Percentiles rank a stretch among this genome's conserved stretches.
These are phyloP conservation scores for Pyricularia pennisetigena DNA, from an alignment of 2,329 filamentous ascomycete species.

Conservation along the genomic window DNA sequence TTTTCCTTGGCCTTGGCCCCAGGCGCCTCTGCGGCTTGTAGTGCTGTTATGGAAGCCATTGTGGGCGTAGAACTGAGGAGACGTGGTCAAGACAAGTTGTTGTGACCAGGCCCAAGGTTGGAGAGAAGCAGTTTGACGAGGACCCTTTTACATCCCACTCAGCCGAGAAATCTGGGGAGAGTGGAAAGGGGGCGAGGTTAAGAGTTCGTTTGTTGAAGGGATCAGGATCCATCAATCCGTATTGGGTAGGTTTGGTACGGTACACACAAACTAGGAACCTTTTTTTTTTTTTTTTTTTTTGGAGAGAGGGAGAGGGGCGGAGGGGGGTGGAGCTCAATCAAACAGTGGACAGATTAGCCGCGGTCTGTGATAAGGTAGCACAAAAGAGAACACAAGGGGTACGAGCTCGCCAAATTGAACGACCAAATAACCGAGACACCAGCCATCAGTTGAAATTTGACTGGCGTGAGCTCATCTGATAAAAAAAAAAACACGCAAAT, in stretches of 20 bases:
- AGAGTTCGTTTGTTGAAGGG: background rate
- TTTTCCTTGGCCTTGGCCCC: background rate
- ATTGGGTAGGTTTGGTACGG: background rate
- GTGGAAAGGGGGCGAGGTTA: background rate
- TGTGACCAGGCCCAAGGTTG: background rate
- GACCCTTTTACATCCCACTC: background rate
- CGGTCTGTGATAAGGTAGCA: background rate
- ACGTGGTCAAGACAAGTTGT: background rate
- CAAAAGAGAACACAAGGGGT: background rate
- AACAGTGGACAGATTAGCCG: background rate
- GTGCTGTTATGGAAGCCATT: background rate
- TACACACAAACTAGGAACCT: background rate
- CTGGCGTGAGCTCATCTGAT: background rate
- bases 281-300: background rate
- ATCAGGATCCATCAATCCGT: background rate
- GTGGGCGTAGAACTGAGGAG: background rate
- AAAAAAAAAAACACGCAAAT: background rate
- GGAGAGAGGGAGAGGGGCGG: background rate
- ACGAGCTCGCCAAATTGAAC: background rate
- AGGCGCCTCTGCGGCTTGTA: background rate
- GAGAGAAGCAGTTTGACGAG: background rate
- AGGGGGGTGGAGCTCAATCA: background rate
- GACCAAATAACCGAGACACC: background rate
- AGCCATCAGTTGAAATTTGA: background rate
- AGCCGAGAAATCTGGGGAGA: background rate